Evolutionary conservation across 441 rosid genomes (phyloP).

Genomic region (Syzygium malaccense): DNA sequence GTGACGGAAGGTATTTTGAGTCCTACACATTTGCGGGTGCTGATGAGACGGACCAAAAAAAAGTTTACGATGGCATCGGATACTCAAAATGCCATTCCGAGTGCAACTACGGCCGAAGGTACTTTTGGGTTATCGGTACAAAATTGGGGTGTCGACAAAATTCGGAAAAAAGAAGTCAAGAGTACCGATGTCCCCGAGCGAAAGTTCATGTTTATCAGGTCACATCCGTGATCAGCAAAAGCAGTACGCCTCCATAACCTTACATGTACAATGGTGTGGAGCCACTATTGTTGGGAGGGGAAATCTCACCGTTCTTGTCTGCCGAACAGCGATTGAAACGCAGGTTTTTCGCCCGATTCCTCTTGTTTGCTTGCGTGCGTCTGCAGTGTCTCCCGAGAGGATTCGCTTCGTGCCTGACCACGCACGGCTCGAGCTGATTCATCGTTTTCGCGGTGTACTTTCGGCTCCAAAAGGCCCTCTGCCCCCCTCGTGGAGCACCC

Average conservation of each 20-base stretch:
- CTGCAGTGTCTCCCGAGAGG: too few species aligned
- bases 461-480: too few species aligned
- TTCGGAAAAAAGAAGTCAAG: background rate
- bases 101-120: background rate
- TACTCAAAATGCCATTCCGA: background rate
- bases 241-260: background rate
- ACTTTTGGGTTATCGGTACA: background rate
- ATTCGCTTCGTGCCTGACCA: too few species aligned
- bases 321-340: background rate
- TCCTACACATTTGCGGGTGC: accelerated
- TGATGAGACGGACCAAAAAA: background rate
- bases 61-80: background rate
- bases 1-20: background rate
- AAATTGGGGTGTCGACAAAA: background rate
- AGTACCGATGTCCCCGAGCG: background rate
- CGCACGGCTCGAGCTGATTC: background rate
- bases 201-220: background rate
- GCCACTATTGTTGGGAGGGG: background rate
- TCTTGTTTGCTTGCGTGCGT: background rate
- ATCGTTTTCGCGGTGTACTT: too few species aligned
- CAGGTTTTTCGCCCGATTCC: background rate
- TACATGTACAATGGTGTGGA: background rate
- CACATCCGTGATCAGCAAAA: background rate
- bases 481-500: too few species aligned
- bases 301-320: background rate